Base-by-base conservation (phyloP, 2,329 filamentous ascomycete genomes). In the Tolypocladium guangdongense region DNA sequence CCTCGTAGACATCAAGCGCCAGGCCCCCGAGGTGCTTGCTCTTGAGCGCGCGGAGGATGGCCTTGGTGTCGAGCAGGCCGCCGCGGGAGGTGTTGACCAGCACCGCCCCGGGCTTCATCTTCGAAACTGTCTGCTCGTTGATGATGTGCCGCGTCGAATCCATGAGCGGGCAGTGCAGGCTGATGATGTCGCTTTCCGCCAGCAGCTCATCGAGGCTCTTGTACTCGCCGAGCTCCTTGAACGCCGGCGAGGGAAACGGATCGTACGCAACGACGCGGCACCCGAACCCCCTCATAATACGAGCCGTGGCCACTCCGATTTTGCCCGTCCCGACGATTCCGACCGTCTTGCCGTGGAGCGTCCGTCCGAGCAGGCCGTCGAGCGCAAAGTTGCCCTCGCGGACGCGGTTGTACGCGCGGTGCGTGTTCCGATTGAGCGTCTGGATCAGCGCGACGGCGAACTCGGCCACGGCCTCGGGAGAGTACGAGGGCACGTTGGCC, bases 41-140 rank as follows among this genome's bases (percentile, higher is more conserved):
- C 70, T 87, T 86, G 55, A 87, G 74, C 14, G 80, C 78, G 24
- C 74, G 68, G 52, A 86, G 80, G 53, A 84, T 76, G 12, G 81
- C 78, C 33, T 69, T 67, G 0, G 82, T 84, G 62, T 86, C 72
- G 55, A 88, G 73, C 52, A 88, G 69, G 2, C 78, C 82, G 22
- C 84, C 85, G 2, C 85, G 78, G 4, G 83, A 86, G 0, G 84
- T 88, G 66, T 88, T 86, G 58, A 88, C 74, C 35, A 88, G 68
- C 65, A 86, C 71, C 0, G 78, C 82, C 1, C 77, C 80, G 8
- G 67, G 64, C 66, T 85, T 84, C 74, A 86, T 82, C 57, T 70
- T 63, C 4, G 65, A 62, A 27, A 87, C 67, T 8, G 78, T 74
- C 4, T 70, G 60, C 18, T 70, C 70, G 61, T 83, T 80, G 63